Conservation (phyloP, 164 flowering plant genomes). For the Kalanchoe fedtschenkoi region DNA sequence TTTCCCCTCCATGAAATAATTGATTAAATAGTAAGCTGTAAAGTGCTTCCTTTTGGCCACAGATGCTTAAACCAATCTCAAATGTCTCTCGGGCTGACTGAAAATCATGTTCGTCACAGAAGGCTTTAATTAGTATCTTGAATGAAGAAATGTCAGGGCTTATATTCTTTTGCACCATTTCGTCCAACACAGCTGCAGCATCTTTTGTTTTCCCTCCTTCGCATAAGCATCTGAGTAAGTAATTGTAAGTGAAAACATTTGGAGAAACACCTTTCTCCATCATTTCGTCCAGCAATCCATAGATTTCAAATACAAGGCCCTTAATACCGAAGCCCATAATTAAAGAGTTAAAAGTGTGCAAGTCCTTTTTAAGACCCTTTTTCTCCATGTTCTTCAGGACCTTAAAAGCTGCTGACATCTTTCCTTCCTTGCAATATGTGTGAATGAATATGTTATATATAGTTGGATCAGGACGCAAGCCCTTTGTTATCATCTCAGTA, state of each 20-base stretch:
- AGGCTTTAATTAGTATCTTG: constrained; percentile 48
- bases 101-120: constrained; percentile 52
- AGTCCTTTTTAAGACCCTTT: constrained; percentile 48
- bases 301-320: constrained; percentile 60
- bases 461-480: constrained; percentile 54
- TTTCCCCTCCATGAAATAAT: constrained; percentile 46
- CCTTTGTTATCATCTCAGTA: constrained; percentile 62
- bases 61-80: constrained; percentile 42
- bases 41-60: constrained; percentile 62
- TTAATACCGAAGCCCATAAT: constrained; percentile 61
- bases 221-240: constrained; percentile 52
- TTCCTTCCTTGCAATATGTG: constrained; percentile 60
- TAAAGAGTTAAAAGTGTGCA: constrained; percentile 68
- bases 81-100: constrained; percentile 54
- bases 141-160: constrained; percentile 59
- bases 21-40: constrained; percentile 63
- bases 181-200: constrained; percentile 54
- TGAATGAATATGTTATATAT: constrained; percentile 55
- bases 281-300: constrained; percentile 77
- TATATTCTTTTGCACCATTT: constrained; percentile 62
- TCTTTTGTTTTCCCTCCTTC: constrained; percentile 56
- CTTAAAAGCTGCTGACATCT: constrained; percentile 70
- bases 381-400: constrained; percentile 94
- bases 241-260: constrained; percentile 59
- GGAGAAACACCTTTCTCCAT: constrained; percentile 53